These are phyloP conservation scores for Agrostemma githago DNA, from an alignment of 148 eudicot genomes.

Conservation along the genomic window DNA sequence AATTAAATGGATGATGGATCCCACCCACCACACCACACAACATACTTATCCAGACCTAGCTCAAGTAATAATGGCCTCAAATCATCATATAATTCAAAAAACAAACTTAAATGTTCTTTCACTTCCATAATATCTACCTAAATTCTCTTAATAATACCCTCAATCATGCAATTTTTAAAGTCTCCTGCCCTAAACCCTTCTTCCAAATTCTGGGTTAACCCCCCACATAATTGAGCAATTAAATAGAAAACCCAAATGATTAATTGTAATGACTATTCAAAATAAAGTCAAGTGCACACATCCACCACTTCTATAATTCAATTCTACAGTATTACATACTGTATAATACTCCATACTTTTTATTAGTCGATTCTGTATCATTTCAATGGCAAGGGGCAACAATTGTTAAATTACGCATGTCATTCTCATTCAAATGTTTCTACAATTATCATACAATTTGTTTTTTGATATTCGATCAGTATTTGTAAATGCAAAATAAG, in stretches of 20 bases:
- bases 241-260: too few relatives aligned
- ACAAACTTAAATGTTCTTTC: conserved; percentile 13
- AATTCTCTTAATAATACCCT: background rate
- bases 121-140: conserved; percentile 15
- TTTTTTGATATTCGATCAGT: too few relatives aligned
- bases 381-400: too few relatives aligned
- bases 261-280: background rate
- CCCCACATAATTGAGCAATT: background rate
- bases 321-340: too few relatives aligned
- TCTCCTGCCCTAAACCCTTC: conserved; percentile 5
- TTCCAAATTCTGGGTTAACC: conserved; percentile 13
- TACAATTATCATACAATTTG: too few relatives aligned
- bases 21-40: conserved; percentile 25
- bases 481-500: too few relatives aligned
- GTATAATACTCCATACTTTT: too few relatives aligned
- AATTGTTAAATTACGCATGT: too few relatives aligned
- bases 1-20: conserved; percentile 23
- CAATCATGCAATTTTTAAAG: background rate
- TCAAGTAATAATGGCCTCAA: conserved; percentile 22
- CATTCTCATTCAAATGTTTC: too few relatives aligned
- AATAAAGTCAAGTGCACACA: background rate
- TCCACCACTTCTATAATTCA: background rate
- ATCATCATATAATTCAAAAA: background rate
- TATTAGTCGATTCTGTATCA: background rate
- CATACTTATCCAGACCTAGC: conserved; percentile 21